Percentiles rank a stretch among this genome's conserved stretches.
Conservation (phyloP, 2,329 filamentous ascomycete species). For the Diaporthe vaccinii region DNA sequence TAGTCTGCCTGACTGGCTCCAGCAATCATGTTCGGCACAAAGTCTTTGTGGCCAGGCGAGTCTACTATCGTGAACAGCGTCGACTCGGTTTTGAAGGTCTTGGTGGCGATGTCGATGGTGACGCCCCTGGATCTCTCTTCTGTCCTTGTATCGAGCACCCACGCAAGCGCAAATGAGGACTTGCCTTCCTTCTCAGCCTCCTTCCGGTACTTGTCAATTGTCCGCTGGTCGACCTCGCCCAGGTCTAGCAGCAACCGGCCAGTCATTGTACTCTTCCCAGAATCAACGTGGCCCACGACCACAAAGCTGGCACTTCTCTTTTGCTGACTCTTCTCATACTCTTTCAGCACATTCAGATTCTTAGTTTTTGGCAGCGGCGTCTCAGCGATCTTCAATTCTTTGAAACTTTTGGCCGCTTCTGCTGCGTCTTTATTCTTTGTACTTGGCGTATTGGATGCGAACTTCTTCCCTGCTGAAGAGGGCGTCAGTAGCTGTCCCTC, state of each 20-base stretch:
- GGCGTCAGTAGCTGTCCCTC: conserved; percentile 66
- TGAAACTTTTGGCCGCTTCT: conserved; percentile 52
- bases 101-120: conserved; percentile 96
- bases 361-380: conserved; percentile 75
- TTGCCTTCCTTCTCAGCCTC: conserved; percentile 95
- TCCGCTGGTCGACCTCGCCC: conserved; percentile 87
- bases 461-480: conserved; percentile 65
- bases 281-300: conserved; percentile 97
- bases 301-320: conserved; percentile 93
- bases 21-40: conserved; percentile 99
- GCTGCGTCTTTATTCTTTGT: conserved; percentile 53
- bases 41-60: conserved; percentile 93
- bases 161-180: conserved; percentile 94
- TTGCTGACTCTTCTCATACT: conserved; percentile 79
- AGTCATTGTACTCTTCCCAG: conserved; percentile 98
- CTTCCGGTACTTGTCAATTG: conserved; percentile 87
- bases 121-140: conserved; percentile 93
- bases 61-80: conserved; percentile 95
- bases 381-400: conserved; percentile 61
- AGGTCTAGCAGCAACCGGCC: conserved; percentile 91
- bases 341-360: conserved; percentile 85
- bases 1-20: conserved; percentile 97
- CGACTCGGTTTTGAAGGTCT: conserved; percentile 90
- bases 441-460: conserved; percentile 54
- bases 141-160: conserved; percentile 93